Evolutionary conservation across 139 green algal genomes (phyloP), one percentile per base, ranked within the genome.

Genomic region (Monoraphidium neglectum): DNA sequence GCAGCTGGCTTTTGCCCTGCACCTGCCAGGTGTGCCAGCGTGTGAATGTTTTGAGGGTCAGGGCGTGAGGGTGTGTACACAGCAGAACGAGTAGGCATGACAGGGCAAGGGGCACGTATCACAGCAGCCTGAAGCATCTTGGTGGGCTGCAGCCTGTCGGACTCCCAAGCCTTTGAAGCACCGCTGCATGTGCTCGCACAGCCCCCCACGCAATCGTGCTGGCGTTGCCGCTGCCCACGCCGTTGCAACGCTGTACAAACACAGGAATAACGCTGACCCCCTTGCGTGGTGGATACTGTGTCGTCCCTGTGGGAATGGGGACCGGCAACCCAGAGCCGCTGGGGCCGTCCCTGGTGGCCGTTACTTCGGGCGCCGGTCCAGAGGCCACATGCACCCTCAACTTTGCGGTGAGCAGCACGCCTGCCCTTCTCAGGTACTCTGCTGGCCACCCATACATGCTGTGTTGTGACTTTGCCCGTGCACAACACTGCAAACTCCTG

Each of bases 341-440:
- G 43, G 83, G 83, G 40, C 71, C 78, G 0, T 76, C 70, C 8
- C 64, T 85, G 62, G 70, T 84, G 46, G 46, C 65, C 16, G 21
- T 49, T 30, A 15, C 61, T n/a, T 63, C 73, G 23, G 66, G 37
- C 28, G 49, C 28, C 26, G 68, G 46, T 3, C 54, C 36, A 23
- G 76, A 73, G 4, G 35, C 28, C 5, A 71, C 68, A 10, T 78
- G 67, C 47, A 73, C 81, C 10, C 40, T 94, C 23, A 93, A 93
- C 82, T 95, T 94, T 72, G 72, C 85, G 0, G 79, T 93, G 65
- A 64, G 77, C 37, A 37, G 30, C n/a, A 12, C 18, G 18, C 21
- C 51, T 60, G 18, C 18, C 51, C 51, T 28, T 18, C 51, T 60
- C n/a, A n/a, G n/a, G n/a, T n/a, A n/a, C n/a, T 15, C 47, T 56